Evolutionary conservation across 352 stramenopile genomes (phyloP).

Genomic region (Phytophthora cryptogea): DNA sequence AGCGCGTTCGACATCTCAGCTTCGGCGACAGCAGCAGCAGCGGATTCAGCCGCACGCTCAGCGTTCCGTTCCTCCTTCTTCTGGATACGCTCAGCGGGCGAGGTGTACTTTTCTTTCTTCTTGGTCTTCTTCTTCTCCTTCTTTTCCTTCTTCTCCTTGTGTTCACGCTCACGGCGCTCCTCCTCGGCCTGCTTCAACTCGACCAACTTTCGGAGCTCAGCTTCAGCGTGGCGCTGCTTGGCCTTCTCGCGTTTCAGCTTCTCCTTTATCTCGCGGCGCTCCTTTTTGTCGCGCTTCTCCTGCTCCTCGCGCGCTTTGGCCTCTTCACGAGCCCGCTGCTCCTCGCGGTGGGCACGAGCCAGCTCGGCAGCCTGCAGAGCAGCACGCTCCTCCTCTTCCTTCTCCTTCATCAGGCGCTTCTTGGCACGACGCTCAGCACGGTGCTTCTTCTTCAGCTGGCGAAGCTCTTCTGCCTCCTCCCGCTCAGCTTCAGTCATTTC

Average conservation of each 20-base stretch:
- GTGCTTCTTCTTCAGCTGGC: slow-evolving; percentile 39
- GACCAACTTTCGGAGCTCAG: slow-evolving; percentile 38
- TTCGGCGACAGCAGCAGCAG: slow-evolving; percentile 20
- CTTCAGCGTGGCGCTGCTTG: slow-evolving; percentile 44
- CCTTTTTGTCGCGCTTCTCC: slow-evolving; percentile 47
- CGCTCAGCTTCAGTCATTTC: slow-evolving; percentile 17
- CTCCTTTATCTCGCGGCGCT: slow-evolving; percentile 45
- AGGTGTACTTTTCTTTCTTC: slow-evolving; percentile 67
- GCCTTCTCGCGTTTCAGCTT: slow-evolving; percentile 46
- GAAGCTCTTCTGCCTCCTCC: slow-evolving; percentile 37
- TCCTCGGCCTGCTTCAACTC: slow-evolving; percentile 49
- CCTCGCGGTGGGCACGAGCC: slow-evolving; percentile 41
- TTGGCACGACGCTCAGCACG: slow-evolving; percentile 47
- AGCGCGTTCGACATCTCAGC: slow-evolving; percentile 49
- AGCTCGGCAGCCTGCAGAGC: slow-evolving; percentile 42
- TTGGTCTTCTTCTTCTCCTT: slow-evolving; percentile 57
- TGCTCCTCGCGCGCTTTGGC: slow-evolving; percentile 43
- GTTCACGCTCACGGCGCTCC: slow-evolving; percentile 39
- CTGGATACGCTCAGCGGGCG: slow-evolving; percentile 55
- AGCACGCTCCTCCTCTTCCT: slow-evolving; percentile 44
- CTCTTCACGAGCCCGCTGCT: slow-evolving; percentile 45
- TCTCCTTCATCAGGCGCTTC: slow-evolving; percentile 38
- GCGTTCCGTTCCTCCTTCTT: slow-evolving; percentile 42
- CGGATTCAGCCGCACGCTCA: slow-evolving; percentile 17
- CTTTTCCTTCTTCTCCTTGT: slow-evolving; percentile 39